Percentiles rank a stretch among this genome's conserved stretches.
Evolutionary conservation across 2,329 filamentous ascomycete species (phyloP).

Genomic region (Colletotrichum gloeosporioides): DNA sequence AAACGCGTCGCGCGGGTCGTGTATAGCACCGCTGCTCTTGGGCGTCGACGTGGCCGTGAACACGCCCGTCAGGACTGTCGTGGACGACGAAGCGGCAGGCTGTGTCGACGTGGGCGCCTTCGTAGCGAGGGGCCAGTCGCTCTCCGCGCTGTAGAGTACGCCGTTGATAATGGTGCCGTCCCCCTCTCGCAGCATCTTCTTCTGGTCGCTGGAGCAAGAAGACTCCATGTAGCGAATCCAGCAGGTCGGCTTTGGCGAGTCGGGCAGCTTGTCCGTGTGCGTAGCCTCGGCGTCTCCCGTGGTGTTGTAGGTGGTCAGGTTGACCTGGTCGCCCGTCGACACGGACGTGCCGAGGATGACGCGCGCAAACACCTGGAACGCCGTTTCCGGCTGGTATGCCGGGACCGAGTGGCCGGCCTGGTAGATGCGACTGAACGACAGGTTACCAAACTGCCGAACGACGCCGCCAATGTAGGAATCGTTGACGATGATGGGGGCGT

Average conservation of each 20-base stretch:
- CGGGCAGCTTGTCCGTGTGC: conserved; percentile 56
- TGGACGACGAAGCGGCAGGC: conserved; percentile 25
- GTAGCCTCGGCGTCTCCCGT: conserved; percentile 63
- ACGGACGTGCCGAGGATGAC: conserved; percentile 62
- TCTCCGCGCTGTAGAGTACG: conserved; percentile 51
- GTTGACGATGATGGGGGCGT: conserved; percentile 74
- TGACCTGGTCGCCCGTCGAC: conserved; percentile 57
- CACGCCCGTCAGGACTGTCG: conserved; percentile 32
- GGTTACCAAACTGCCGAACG: conserved; percentile 79
- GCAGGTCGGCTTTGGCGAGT: conserved; percentile 58
- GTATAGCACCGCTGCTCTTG: conserved; percentile 2
- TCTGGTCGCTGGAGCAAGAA: conserved; percentile 60
- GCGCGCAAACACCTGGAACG: conserved; percentile 65
- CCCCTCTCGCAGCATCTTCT: conserved; percentile 48
- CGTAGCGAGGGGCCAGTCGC: conserved; percentile 46
- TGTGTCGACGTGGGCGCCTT: conserved; percentile 25
- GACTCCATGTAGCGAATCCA: conserved; percentile 58
- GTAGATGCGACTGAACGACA: conserved; percentile 71
- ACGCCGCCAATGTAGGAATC: conserved; percentile 71
- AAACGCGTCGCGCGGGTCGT: background rate
- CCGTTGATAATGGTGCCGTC: conserved; percentile 66
- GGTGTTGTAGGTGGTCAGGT: conserved; percentile 59
- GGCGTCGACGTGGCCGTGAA: conserved; percentile 41
- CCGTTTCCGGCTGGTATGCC: conserved; percentile 65
- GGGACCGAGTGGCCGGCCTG: conserved; percentile 70